Percentiles rank a stretch among this genome's conserved stretches.
Conservation (phyloP, 352 stramenopile species). For the Pythium chondricola region DNA sequence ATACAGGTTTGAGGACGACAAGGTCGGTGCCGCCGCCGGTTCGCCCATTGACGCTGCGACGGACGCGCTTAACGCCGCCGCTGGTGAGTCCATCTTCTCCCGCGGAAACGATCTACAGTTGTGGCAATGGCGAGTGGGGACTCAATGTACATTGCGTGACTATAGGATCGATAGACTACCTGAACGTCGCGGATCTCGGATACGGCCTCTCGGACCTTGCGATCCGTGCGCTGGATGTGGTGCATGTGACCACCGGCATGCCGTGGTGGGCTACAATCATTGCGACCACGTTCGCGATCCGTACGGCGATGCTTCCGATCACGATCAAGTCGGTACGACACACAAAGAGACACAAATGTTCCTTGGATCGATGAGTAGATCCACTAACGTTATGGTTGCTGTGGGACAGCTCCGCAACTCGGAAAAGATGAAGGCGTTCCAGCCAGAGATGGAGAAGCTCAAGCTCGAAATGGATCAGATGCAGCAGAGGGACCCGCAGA, state of each 20-base stretch:
- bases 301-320: constrained; percentile 67
- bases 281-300: constrained; percentile 69
- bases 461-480: constrained; percentile 56
- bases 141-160: constrained; percentile 1
- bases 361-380: neutral
- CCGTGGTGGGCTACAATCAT: constrained; percentile 87
- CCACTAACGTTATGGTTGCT: neutral
- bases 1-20: constrained; percentile 32
- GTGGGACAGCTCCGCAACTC: constrained; percentile 65
- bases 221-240: constrained; percentile 62
- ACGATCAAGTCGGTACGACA: constrained; percentile 69
- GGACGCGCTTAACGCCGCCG: constrained; percentile 38
- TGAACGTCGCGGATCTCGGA: constrained; percentile 53
- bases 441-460: constrained; percentile 82
- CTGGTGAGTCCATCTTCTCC: constrained; percentile 19
- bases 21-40: constrained; percentile 23
- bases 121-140: neutral
- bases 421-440: constrained; percentile 77
- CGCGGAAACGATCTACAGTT: neutral
- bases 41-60: constrained; percentile 39
- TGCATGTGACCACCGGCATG: constrained; percentile 75
- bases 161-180: constrained; percentile 42
- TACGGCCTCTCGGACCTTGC: constrained; percentile 70
- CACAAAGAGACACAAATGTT: neutral
- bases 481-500: constrained; percentile 36